Evolutionary conservation across 2,329 filamentous ascomycete genomes (phyloP).

Genomic region (Xylaria sp.): DNA sequence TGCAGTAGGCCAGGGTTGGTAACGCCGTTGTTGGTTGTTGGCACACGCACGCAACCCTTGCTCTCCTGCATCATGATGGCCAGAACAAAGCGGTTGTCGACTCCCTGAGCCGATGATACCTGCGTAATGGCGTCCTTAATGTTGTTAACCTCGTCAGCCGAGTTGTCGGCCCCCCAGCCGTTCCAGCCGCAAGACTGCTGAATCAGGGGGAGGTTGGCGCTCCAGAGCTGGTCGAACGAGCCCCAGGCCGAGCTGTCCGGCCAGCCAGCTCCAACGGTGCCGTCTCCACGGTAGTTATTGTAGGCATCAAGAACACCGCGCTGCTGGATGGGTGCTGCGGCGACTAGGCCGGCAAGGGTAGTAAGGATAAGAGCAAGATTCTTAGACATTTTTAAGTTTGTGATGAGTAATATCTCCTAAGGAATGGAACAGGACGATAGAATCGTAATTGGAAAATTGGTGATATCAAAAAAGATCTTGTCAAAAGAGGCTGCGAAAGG

Average conservation of each 20-base stretch:
- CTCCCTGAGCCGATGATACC: conserved; percentile 44
- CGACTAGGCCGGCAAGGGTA: conserved; percentile 25
- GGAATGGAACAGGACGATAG: not conserved
- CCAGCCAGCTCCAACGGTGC: conserved; percentile 28
- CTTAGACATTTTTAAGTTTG: conserved; percentile 26
- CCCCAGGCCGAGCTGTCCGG: conserved; percentile 29
- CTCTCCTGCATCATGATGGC: conserved; percentile 59
- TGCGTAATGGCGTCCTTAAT: conserved; percentile 47
- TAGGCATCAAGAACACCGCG: conserved; percentile 28
- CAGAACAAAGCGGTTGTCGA: conserved; percentile 56
- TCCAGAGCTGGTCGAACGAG: conserved; percentile 34
- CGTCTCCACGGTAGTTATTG: conserved; percentile 30
- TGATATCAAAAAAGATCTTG: conserved; percentile 5
- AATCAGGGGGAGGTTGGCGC: conserved; percentile 31
- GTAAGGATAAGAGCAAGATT: conserved; percentile 10
- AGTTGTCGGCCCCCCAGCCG: conserved; percentile 36
- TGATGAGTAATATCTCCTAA: not conserved
- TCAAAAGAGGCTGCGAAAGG: conserved; percentile 16
- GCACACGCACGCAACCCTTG: conserved; percentile 56
- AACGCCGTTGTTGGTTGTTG: conserved; percentile 54
- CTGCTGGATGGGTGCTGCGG: conserved; percentile 29
- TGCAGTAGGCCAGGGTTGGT: conserved; percentile 57
- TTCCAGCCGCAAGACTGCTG: conserved; percentile 38
- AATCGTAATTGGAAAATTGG: conserved; percentile 8
- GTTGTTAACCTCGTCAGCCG: conserved; percentile 25